Evolutionary conservation across 208 protist species (phyloP).

Genomic region (Tritrichomonas foetus): DNA sequence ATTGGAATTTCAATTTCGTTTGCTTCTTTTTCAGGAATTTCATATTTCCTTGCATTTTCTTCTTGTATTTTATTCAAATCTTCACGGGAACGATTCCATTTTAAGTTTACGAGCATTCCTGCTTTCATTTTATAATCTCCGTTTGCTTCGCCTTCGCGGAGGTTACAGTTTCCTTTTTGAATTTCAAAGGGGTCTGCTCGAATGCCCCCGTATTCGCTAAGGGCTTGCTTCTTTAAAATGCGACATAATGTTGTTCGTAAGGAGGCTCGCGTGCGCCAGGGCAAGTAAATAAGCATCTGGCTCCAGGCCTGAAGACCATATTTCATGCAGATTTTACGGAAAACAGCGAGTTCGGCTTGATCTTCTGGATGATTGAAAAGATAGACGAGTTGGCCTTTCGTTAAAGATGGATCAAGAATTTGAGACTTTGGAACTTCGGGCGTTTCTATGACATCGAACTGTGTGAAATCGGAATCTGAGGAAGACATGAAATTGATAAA

Average conservation of each 20-base stretch:
- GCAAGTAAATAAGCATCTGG: background rate
- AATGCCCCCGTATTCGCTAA: background rate
- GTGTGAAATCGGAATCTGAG: too few species aligned
- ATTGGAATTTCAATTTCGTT: background rate
- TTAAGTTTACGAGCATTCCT: background rate
- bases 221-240: background rate
- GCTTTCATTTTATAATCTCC: background rate
- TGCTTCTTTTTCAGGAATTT: background rate
- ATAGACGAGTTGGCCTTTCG: background rate
- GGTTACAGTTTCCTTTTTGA: background rate
- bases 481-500: too few species aligned
- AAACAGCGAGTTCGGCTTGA: background rate
- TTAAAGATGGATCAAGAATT: too few species aligned
- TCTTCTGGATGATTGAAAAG: background rate
- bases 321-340: background rate
- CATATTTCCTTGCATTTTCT: background rate
- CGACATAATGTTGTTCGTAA: background rate
- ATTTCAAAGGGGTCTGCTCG: background rate
- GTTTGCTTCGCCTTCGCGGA: background rate
- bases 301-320: background rate
- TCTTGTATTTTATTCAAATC: background rate
- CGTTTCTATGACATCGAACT: too few species aligned
- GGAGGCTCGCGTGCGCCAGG: background rate
- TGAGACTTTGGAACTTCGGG: too few species aligned
- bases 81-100: background rate